Base-by-base conservation (phyloP, 495 filamentous ascomycete genomes). In the Letharia columbiana region DNA sequence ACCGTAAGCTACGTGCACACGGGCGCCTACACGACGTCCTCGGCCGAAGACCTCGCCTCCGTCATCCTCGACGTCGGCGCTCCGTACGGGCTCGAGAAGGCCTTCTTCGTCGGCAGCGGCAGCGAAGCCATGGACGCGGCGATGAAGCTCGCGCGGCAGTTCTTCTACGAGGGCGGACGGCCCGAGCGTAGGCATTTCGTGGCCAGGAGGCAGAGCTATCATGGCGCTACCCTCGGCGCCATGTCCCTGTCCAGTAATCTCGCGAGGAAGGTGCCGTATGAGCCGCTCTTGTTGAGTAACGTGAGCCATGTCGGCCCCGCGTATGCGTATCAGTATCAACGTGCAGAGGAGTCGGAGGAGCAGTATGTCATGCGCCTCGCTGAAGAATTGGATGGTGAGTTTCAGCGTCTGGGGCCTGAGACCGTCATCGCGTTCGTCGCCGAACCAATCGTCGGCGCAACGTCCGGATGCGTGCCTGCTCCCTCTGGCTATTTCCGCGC, bases 381-480 rank as follows among this genome's bases (percentile, higher is more conserved):
- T 0, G 72, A 80, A 12, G 90, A 95, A 70, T 75, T 96, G 4
- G 89, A 93, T 44, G 82, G 80, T 3, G 88, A 91, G 68, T 92
- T 96, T 70, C 78, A 85, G 67, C 78, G 82, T 37, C 78, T 92
- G 4, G 91, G 89, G 0, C 84, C 89, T 0, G 78, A 87, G 3
- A 91, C 77, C 3, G 89, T 94, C 12, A 87, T 84, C 66, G 91
- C 88, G 4, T 92, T 94, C 67, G 77, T 94, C 41, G 85, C 86
- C 2, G 91, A 95, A 71, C 85, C 90, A 4, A 61, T 84, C 15
- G 80, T 82, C 52, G 85, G 86, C 10, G 82, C 82, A 13, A 79
- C 83, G 2, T 71, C 89, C 31, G 88, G 86, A 1, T 89, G 85
- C 71, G 83, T 87, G 12, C 81, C 87, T 15, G 77, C 85, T 13